Base-by-base conservation (phyloP, 768 basidiomycete species). In the Suillus spraguei region DNA sequence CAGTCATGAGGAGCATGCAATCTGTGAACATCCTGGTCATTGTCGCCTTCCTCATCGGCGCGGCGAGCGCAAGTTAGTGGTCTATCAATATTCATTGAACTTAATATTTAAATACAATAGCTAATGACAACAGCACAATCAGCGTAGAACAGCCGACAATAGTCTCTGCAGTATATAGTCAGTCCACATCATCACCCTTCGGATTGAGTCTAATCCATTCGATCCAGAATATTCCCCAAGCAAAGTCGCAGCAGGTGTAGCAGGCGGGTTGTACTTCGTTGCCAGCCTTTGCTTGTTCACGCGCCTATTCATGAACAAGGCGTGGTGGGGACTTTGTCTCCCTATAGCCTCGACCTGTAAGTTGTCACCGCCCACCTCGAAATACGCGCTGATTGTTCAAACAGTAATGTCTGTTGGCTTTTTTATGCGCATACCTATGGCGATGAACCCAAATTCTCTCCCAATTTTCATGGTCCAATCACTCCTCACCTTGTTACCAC, bases 271-370 rank as follows among this genome's bases (percentile, higher is more conserved):
- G 33, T 75, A 70, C 53, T 59, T 46, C 36, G 50, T 73, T 35
- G 46, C 59, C 7, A 56, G 66, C 7, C 0, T 65, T 10, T 33
- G 63, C 17, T 33, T 74, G 11, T 68, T 71, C 50, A 39, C 61
- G 41, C 67, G 72, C 20, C 35, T 76, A n/a, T 60, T 64, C 24
- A 7, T 62, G 22, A 65, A 67, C n/a, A 70, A 66, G 11, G 39
- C 69, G 13, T 71, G 72, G 76, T 76, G 74, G 74, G 75, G 68
- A 20, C 55, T 77, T 42, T 76, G 67, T 60, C 70, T 77, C 4
- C 74, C 76, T 24, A 70, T 76, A 5, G 74, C 66, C 9, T n/a
- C 71, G n/a, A 35, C 67, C 11, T n/a, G 75, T 74, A 60, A 10
- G 66, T 28, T 16, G 0, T 17, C 39, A 13, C 11, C 3, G 2